Base-by-base conservation (phyloP, 495 filamentous ascomycete genomes). In the Evernia prunastri region DNA sequence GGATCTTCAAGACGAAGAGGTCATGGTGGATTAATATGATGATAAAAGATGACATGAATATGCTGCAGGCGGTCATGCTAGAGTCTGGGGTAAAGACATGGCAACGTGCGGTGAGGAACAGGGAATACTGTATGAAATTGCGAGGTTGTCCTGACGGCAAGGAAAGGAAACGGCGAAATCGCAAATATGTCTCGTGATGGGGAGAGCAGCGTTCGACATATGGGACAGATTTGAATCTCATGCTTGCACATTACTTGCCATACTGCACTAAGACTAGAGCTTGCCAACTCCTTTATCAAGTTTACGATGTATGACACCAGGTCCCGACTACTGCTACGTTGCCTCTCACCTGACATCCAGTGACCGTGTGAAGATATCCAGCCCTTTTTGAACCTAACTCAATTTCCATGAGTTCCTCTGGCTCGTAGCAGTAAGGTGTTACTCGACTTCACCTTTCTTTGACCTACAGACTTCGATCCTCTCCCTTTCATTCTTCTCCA, bases 1-100 rank as follows among this genome's bases (percentile, higher is more conserved):
- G 51, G 33, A 11, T 60, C n/a, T 67, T 64, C 36, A 43, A 67
- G 11, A 60, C 18, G 31, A 36, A 57, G 31, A n/a, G 11, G 45
- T 12, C 45, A 13, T 49, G 45, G 45, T 49, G 45, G 45, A 25
- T 49, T 27, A 49, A 23, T 1, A 13, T 12, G 10, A 49, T 49
- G 45, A 49, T 18, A 13, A 49, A 49, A n/a, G 10, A 25, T 27
- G 45, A 49, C n/a, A 49, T 49, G 45, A 25, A 49, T 25, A 49
- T 25, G 45, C 15, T 27, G 45, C 45, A 49, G 23, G 45, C 13
- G 45, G 6, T 49, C 7, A 49, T 49, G 23, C 45, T 49, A 27
- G 45, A 49, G 45, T 49, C 45, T 25, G 45, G 45, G 45, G n/a
- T 49, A 13, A 25, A 49, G 23, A 49, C 11, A 49, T 49, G 45